Evolutionary conservation across 2,329 filamentous ascomycete genomes (phyloP), one percentile per base, ranked within the genome.

Genomic region (Monosporascus sp.): DNA sequence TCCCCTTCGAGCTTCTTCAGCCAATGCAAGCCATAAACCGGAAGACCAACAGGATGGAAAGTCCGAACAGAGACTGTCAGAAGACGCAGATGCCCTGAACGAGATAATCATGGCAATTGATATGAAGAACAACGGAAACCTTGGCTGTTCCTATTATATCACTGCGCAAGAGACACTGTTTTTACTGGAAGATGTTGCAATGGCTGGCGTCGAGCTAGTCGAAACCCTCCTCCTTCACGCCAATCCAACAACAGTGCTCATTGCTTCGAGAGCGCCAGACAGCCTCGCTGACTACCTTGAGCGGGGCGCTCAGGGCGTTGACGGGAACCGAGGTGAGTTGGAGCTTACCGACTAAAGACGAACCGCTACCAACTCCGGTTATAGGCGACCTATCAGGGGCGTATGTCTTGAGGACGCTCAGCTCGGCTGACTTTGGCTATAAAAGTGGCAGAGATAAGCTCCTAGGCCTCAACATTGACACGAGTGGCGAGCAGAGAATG

Each of bases 131-230:
- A 79, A 82, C 31, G 84, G 81, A 1, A 84, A 80, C 0, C 77
- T 96, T 18, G 93, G 93, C 1, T 97, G 91, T 67, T 87, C 89
- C 46, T 96, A 93, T 65, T 96, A 93, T 65, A 75, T 86, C 47
- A 84, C 85, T 6, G 72, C 78, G 25, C 83, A 90, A 39, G 85
- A 89, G 62, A 83, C 78, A 37, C 70, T 97, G 3, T 87, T 82
- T 54, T 76, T 96, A 44, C 84, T 95, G 65, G 85, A 93, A 65
- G 92, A 97, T 60, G 78, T 89, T 9, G 77, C 81, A 17, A 76
- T 83, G 59, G 87, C 85, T 5, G 84, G 83, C n/a, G 67, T 82
- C n/a, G 84, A 89, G 37, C 73, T 86, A 14, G 73, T 88, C n/a
- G 83, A 89, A 55, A 83, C 79, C 5, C 70, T 85, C 20, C 65